Percentiles rank a stretch among this genome's conserved stretches.
Evolutionary conservation across 2,329 filamentous ascomycete genomes (phyloP).

Genomic region (Cladosporium halotolerans): DNA sequence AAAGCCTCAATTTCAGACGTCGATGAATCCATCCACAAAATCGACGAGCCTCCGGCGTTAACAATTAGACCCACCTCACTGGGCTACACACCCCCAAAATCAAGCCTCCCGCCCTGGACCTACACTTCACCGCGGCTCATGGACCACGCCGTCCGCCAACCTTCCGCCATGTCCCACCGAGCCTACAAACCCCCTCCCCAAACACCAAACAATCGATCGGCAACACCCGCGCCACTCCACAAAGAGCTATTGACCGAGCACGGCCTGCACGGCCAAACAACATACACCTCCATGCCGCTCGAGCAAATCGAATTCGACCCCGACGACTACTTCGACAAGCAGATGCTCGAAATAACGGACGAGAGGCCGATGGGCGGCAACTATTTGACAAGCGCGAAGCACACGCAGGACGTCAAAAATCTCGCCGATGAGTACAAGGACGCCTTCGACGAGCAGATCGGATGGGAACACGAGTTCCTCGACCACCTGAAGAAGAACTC

Average conservation of each 20-base stretch:
- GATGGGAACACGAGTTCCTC: too few species aligned
- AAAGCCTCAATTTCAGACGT: too few species aligned
- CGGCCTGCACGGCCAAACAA: neutral
- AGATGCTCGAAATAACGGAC: neutral
- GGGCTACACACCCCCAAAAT: neutral
- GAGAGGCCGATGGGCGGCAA: neutral
- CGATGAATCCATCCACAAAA: too few species aligned
- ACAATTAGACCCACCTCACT: too few species aligned
- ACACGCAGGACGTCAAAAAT: neutral
- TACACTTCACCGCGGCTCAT: neutral
- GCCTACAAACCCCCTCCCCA: neutral
- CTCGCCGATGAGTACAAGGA: too few species aligned
- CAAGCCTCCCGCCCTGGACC: neutral
- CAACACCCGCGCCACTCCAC: neutral
- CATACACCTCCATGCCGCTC: neutral
- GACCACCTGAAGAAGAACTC: neutral
- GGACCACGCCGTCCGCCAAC: neutral
- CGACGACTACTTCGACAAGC: neutral
- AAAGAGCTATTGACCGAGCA: neutral
- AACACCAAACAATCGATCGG: neutral
- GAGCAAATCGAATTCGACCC: neutral
- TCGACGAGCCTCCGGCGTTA: too few species aligned
- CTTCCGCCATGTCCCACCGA: slow-evolving; percentile 3
- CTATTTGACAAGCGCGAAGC: neutral
- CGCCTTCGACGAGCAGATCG: too few species aligned